Evolutionary conservation across 2,329 filamentous ascomycete genomes (phyloP), one percentile per base, ranked within the genome.

Genomic region (Pseudogymnoascus sp.): DNA sequence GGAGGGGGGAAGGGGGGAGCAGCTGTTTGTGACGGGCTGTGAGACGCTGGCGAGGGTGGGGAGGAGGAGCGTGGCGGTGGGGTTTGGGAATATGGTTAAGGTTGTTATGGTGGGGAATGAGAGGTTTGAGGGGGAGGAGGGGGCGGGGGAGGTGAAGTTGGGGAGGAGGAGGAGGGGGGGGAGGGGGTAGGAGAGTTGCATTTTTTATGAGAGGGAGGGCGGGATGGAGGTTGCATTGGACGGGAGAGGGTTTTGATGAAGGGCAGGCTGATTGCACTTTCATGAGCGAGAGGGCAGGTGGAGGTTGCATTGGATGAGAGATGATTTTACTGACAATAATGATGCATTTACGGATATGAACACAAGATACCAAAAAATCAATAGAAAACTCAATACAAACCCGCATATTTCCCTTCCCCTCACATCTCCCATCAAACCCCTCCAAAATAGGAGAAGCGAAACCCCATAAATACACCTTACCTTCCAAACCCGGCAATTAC

Each of bases 61-160:
- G 11, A 80, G 82, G 59, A 79, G 81, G 53, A 88, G 86, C 60
- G 79, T 90, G 2, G 89, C 84, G 0, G 81, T 92, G 31, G 87
- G 82, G 0, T 84, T 92, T 64, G 90, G 89, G 11, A 89, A 91
- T 67, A 79, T 84, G 1, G 79, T 92, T 69, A 92, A 91, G 74
- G 76, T 92, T 60, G 80, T 92, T 63, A 84, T 83, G 1, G 77
- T 88, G 5, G 88, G 87, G 5, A 81, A 84, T 66, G 87, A 89
- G 70, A 78, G 82, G 33, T 89, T 88, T 68, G 84, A 86, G 61
- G 66, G 63, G 10, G 40, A 47, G 6, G 65, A 66, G 35, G 67
- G 68, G 12, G 33, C 28, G 33, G 5, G n/a, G 28, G 59, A 44
- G 33, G 59, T 35, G 14, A 16, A 10, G 12, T 2, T 37, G 14